Evolutionary conservation across 176 grass and related monocot species (phyloP).

Genomic region (Triticum monococcum): DNA sequence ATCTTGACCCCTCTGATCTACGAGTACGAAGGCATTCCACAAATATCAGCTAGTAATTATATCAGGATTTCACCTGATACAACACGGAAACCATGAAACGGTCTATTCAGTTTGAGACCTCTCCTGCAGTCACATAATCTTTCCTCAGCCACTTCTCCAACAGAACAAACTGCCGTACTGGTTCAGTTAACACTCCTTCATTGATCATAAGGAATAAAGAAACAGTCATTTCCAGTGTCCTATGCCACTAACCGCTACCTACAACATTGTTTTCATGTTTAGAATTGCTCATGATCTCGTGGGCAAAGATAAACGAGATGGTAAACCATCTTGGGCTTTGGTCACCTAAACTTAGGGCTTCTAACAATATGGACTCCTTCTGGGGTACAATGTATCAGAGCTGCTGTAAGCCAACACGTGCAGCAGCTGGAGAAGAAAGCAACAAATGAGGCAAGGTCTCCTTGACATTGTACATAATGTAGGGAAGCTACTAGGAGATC

Average conservation of each 20-base stretch:
- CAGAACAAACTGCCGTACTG: too few species aligned
- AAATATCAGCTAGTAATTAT: not conserved
- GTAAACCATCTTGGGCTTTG: not conserved
- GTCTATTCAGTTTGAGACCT: not conserved
- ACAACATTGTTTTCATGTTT: not conserved
- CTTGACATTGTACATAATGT: not conserved
- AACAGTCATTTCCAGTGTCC: not conserved
- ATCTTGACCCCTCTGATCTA: not conserved
- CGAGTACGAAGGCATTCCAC: not conserved
- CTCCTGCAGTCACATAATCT: not conserved
- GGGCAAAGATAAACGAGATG: constrained; percentile 11
- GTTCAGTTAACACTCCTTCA: not conserved
- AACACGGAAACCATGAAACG: not conserved
- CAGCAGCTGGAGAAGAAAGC: not conserved
- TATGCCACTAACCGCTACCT: not conserved
- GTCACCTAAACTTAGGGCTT: not conserved
- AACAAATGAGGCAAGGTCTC: not conserved
- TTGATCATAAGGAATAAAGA: not conserved
- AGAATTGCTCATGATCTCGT: not conserved
- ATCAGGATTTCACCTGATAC: not conserved
- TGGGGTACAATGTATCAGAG: not conserved
- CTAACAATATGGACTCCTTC: not conserved
- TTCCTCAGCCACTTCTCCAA: not conserved
- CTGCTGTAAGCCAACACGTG: not conserved
- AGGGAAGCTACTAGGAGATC: not conserved